These are phyloP conservation scores for Leishmania aethiopica DNA, from an alignment of 208 protist species.

Conservation along the genomic window DNA sequence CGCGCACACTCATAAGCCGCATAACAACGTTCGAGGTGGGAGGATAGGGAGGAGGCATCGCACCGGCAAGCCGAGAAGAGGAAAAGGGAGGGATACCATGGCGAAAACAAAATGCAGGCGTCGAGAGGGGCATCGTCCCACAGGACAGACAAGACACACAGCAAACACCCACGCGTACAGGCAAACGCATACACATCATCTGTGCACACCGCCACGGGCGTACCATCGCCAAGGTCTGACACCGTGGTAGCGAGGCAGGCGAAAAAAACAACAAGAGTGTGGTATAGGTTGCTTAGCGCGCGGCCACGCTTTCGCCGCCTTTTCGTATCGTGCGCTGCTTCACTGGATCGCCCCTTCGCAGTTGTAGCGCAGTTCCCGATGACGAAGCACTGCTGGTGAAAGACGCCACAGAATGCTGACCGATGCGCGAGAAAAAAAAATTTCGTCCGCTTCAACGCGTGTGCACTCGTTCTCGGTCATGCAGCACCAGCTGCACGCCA, in stretches of 20 bases:
- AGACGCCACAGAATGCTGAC: not conserved
- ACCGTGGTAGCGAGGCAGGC: not conserved
- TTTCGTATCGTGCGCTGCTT: not conserved
- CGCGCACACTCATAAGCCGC: not conserved
- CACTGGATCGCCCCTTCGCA: not conserved
- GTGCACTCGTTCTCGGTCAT: not conserved
- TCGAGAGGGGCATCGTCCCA: not conserved
- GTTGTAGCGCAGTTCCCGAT: too few relatives aligned
- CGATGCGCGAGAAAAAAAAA: not conserved
- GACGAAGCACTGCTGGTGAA: not conserved
- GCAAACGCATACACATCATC: not conserved
- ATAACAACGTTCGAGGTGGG: not conserved
- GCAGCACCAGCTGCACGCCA: not conserved
- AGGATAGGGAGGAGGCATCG: not conserved
- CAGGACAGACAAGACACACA: not conserved
- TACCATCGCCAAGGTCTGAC: not conserved
- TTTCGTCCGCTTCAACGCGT: not conserved
- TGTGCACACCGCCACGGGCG: not conserved
- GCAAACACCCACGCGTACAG: not conserved
- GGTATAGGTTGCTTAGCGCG: not conserved
- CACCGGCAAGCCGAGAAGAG: not conserved
- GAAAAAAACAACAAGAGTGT: not conserved
- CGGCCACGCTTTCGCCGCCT: too few relatives aligned
- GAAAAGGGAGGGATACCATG: not conserved
- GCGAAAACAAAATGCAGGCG: not conserved